phyloP scores from a whole-genome alignment of 805 yeast genomes.

The Kuraishia piskuri region DNA sequence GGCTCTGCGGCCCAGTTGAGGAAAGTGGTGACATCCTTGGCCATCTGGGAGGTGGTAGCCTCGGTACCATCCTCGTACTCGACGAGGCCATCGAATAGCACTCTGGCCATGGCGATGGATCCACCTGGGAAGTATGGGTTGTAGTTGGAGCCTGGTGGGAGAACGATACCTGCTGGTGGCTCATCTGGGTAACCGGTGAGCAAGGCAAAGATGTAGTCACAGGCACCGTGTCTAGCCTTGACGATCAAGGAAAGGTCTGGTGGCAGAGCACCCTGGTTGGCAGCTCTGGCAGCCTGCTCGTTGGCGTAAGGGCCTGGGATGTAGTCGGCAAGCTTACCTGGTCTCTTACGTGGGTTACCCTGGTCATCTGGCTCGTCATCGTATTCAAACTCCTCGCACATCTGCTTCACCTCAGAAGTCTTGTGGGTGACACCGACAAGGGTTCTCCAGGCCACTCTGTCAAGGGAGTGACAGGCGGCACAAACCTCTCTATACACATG shows the following conservation, averaged over 20 bases:
- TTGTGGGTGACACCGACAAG: conserved; percentile 96
- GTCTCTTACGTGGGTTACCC: conserved; percentile 96
- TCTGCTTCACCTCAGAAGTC: conserved; percentile 77
- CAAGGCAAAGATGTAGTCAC: conserved; percentile 89
- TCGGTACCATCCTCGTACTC: conserved; percentile 99
- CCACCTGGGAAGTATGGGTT: conserved; percentile 99
- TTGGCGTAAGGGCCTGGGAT: conserved; percentile 94
- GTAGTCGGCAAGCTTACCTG: conserved; percentile 95
- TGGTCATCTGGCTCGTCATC: conserved; percentile 95
- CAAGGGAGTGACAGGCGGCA: conserved; percentile 97
- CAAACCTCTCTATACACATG: conserved; percentile 98
- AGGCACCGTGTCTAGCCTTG: conserved; percentile 98
- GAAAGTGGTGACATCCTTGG: conserved; percentile 94
- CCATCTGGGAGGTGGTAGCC: conserved; percentile 98
- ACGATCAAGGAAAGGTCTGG: conserved; percentile 96
- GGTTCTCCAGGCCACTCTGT: conserved; percentile 97
- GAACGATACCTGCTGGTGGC: conserved; percentile 92
- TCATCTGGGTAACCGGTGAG: conserved; percentile 99
- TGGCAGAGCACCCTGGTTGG: conserved; percentile 98
- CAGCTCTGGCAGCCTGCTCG: conserved; percentile 99
- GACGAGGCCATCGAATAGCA: conserved; percentile 91
- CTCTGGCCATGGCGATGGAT: conserved; percentile 98
- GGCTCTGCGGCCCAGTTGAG: conserved; percentile 98
- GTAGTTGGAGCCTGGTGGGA: conserved; percentile 94
- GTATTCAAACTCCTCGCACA: conserved; percentile 95